Conservation (phyloP, 768 basidiomycete species). For the Fomitopsis serialis region DNA sequence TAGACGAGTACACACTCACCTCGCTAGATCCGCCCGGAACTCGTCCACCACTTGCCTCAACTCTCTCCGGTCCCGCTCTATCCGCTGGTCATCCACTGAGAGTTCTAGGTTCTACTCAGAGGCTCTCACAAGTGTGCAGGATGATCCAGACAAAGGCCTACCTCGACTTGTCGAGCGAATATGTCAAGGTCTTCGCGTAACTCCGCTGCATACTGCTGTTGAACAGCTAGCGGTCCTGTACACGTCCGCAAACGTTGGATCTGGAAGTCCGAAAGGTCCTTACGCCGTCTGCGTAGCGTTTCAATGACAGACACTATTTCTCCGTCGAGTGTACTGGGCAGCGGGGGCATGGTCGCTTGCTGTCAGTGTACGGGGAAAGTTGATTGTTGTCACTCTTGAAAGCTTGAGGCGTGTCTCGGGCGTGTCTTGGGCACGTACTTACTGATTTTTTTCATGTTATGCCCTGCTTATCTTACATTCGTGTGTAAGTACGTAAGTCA, state of each 20-base stretch:
- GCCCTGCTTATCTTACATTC: too few relatives aligned
- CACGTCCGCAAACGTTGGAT: conserved; percentile 71
- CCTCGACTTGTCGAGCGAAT: conserved; percentile 65
- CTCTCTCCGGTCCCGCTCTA: conserved; percentile 44
- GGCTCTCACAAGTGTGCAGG: conserved; percentile 6
- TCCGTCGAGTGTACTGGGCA: conserved; percentile 48
- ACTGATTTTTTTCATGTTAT: too few relatives aligned
- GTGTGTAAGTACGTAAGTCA: too few relatives aligned
- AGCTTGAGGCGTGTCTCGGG: too few relatives aligned
- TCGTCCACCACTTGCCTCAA: conserved; percentile 45
- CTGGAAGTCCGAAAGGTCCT: conserved; percentile 64
- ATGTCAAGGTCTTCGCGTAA: conserved; percentile 69
- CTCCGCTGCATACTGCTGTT: conserved; percentile 72
- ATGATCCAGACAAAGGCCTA: conserved; percentile 20
- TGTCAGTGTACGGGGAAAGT: too few relatives aligned
- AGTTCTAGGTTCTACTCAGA: conserved; percentile 56
- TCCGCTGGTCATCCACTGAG: conserved; percentile 67
- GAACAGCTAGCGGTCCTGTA: conserved; percentile 59
- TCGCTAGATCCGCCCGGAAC: conserved; percentile 40
- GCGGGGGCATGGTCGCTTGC: conserved; percentile 63
- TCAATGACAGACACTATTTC: conserved; percentile 47
- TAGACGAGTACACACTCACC: conserved; percentile 33
- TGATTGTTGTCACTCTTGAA: too few relatives aligned
- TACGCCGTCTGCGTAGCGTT: conserved; percentile 47
- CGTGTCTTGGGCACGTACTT: too few relatives aligned